Evolutionary conservation across 805 yeast species (phyloP), one percentile per base, ranked within the genome.

Genomic region (Saturnispora ahearnii): DNA sequence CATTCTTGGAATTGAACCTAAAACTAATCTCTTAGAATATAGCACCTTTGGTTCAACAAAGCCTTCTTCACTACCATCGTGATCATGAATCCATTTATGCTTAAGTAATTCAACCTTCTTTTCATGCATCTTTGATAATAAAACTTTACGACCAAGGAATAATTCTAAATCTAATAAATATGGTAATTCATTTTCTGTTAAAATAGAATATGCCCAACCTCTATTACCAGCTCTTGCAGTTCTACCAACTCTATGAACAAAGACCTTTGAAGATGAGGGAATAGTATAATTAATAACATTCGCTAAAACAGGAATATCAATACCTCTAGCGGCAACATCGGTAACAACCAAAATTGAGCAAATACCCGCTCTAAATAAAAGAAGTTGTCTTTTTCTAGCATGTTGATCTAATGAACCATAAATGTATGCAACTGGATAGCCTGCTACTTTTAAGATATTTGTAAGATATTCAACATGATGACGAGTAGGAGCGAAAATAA

Each of bases 321-420:
- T 89, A 81, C 99, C 99, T 73, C 99, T 83, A 2, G 99, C 99
- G 26, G 96, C 96, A 55, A 87, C 98, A 73, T 93, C 99, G 1
- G 99, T 93, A 49, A 93, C 99, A 9, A 93, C 97, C 64, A 93
- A 67, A n/a, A 93, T 65, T 30, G 86, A 80, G 4, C 96, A 81
- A 43, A 85, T 71, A 1, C 97, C 99, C 1, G 82, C 72, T 59
- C 96, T 73, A 68, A 93, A 93, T 57, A 88, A 82, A 61, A 83
- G 76, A 46, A 93, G 71, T 63, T 93, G 98, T 58, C 85, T 83
- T 53, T 83, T 82, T 74, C 99, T 83, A 1, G 99, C 99, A 58
- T 81, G 83, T 63, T 93, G 99, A 68, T 93, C 98, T 54, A 93
- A 73, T 1, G 97, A 78, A 66, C 99, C 98, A 63, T 93, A 93